Conservation (phyloP, 73 alveolate genomes). For the Stentor coeruleus region DNA sequence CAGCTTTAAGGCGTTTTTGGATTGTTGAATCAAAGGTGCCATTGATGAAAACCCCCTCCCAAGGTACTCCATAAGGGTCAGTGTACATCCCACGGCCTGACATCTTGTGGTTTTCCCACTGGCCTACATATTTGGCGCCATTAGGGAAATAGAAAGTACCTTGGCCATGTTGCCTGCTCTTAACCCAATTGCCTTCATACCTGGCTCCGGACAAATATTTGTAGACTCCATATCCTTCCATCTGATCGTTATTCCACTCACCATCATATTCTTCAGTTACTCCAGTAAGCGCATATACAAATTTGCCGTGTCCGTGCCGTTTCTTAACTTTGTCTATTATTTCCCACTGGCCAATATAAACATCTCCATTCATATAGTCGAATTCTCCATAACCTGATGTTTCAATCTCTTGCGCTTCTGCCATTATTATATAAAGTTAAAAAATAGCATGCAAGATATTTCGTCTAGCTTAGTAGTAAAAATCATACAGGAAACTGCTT, state of each 20-base stretch:
- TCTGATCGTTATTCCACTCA: slow-evolving; percentile 77
- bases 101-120: slow-evolving; percentile 86
- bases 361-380: slow-evolving; percentile 75
- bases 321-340: slow-evolving; percentile 61
- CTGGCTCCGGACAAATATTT: slow-evolving; percentile 82
- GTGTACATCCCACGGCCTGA: slow-evolving; percentile 84
- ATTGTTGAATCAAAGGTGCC: slow-evolving; percentile 81
- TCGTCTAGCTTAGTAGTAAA: background rate
- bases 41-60: slow-evolving; percentile 90
- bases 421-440: slow-evolving; percentile 9
- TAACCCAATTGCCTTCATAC: slow-evolving; percentile 81
- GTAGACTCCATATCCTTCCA: slow-evolving; percentile 89
- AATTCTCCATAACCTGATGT: slow-evolving; percentile 64
- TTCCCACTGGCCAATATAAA: slow-evolving; percentile 85
- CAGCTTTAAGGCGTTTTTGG: slow-evolving; percentile 79
- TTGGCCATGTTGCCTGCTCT: slow-evolving; percentile 78
- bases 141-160: slow-evolving; percentile 76
- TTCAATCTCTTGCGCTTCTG: slow-evolving; percentile 34
- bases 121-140: slow-evolving; percentile 89
- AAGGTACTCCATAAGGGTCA: slow-evolving; percentile 74
- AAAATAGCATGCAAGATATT: too few species aligned
- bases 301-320: slow-evolving; percentile 85
- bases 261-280: slow-evolving; percentile 87
- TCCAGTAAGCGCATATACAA: slow-evolving; percentile 41
- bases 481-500: background rate